phyloP scores from a whole-genome alignment of 169 alveolate genomes.

The Pseudocohnilembus persalinus region DNA sequence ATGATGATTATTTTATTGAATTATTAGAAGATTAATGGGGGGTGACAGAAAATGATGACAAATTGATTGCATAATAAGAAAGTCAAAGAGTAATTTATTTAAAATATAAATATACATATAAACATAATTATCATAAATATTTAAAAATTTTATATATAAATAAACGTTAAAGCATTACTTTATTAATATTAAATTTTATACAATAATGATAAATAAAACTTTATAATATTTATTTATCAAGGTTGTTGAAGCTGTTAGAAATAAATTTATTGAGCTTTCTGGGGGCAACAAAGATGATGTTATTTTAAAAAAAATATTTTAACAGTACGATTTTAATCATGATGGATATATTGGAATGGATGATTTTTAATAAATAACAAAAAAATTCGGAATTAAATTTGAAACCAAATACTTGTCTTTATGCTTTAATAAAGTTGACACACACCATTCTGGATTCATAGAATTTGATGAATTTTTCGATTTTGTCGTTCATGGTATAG shows the following conservation, averaged over 20 bases:
- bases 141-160: too few relatives aligned
- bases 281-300: neutral
- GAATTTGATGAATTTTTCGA: neutral
- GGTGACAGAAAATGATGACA: neutral
- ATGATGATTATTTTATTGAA: neutral
- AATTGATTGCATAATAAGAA: neutral
- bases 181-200: too few relatives aligned
- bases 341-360: neutral
- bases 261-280: neutral
- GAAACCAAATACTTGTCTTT: neutral
- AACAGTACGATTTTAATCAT: neutral
- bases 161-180: too few relatives aligned
- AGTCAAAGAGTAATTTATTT: neutral
- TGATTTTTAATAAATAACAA: neutral
- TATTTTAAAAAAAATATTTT: too few relatives aligned
- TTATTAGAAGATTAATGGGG: neutral
- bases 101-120: too few relatives aligned
- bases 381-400: neutral
- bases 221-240: too few relatives aligned
- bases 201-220: too few relatives aligned
- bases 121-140: too few relatives aligned
- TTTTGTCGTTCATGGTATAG: neutral
- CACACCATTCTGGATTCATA: neutral
- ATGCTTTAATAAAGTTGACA: neutral
- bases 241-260: neutral